These are phyloP conservation scores for Xerocomellus amylosporus DNA, from an alignment of 768 basidiomycete genomes.

Conservation along the genomic window DNA sequence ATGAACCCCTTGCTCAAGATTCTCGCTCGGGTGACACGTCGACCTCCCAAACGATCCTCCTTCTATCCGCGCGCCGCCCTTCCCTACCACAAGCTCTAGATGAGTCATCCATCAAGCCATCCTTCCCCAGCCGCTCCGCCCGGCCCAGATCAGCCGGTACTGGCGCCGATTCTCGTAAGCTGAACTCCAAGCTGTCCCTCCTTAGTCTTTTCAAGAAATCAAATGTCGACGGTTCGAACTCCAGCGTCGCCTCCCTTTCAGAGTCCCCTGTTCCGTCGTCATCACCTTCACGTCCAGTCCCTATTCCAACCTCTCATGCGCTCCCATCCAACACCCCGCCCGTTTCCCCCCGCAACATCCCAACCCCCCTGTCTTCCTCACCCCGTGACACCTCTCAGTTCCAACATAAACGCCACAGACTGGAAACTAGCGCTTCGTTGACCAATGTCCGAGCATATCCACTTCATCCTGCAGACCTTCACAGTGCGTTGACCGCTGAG, in stretches of 20 bases:
- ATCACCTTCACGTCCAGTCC: constrained; percentile 27
- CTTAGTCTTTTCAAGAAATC: constrained; percentile 71
- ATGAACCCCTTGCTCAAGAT: constrained; percentile 8
- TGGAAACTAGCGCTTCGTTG: constrained; percentile 24
- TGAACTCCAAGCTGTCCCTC: constrained; percentile 71
- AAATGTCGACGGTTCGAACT: constrained; percentile 36
- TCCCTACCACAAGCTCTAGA: constrained; percentile 58
- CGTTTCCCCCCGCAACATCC: constrained; percentile 29
- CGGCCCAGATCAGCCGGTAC: constrained; percentile 75
- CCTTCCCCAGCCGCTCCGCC: constrained; percentile 35
- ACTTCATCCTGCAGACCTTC: constrained; percentile 49
- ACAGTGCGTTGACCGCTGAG: constrained; percentile 39
- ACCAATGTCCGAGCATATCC: constrained; percentile 24
- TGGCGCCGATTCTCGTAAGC: constrained; percentile 54
- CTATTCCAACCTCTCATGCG: constrained; percentile 21
- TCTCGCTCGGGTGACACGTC: constrained; percentile 3
- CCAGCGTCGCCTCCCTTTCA: constrained; percentile 35
- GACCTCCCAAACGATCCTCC: constrained; percentile 5
- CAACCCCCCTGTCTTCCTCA: constrained; percentile 27
- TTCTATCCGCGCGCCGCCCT: constrained; percentile 52
- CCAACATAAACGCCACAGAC: constrained; percentile 20
- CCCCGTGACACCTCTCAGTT: constrained; percentile 26
- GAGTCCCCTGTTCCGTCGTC: constrained; percentile 28
- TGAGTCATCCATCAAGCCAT: constrained; percentile 34
- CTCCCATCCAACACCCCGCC: constrained; percentile 18